Conservation (phyloP, 768 basidiomycete genomes). For the Psilocybe cubensis region DNA sequence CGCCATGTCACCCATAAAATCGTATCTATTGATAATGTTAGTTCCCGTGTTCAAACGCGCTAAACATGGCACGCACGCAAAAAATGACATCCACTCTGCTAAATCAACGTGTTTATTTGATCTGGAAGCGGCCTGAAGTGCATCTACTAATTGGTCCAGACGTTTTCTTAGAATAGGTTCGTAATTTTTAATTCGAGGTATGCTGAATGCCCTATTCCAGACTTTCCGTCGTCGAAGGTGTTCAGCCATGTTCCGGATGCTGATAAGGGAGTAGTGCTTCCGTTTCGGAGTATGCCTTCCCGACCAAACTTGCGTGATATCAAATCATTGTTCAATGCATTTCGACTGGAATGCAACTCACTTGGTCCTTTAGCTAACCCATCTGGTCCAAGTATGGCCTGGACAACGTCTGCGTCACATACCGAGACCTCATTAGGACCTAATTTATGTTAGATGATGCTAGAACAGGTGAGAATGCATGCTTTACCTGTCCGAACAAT, state of each 20-base stretch:
- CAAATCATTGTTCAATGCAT: conserved; percentile 9
- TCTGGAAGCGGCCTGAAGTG: conserved; percentile 1
- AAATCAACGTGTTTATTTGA: conserved; percentile 29
- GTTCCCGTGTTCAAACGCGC: not conserved
- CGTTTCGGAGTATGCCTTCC: conserved; percentile 23
- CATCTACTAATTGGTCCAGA: conserved; percentile 10
- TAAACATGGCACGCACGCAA: conserved; percentile 32
- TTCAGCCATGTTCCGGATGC: conserved; percentile 29
- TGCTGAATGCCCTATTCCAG: conserved; percentile 43
- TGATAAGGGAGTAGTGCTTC: conserved; percentile 27
- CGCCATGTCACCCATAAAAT: conserved; percentile 44
- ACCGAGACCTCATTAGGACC: conserved; percentile 53
- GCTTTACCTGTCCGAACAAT: conserved; percentile 54
- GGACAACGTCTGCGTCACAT: conserved; percentile 28
- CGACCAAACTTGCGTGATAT: conserved; percentile 29
- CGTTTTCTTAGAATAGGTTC: conserved; percentile 22
- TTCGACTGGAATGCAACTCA: conserved; percentile 18
- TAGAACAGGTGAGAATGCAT: not conserved
- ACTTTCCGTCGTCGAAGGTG: conserved; percentile 40
- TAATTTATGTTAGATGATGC: conserved; percentile 12
- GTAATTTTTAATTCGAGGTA: conserved; percentile 32
- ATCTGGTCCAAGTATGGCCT: conserved; percentile 34
- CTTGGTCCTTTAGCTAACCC: conserved; percentile 47
- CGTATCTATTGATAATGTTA: conserved; percentile 30
- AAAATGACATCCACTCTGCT: conserved; percentile 38